Base-by-base conservation (phyloP, 176 grass and related monocot species). In the Oryza brachyantha region DNA sequence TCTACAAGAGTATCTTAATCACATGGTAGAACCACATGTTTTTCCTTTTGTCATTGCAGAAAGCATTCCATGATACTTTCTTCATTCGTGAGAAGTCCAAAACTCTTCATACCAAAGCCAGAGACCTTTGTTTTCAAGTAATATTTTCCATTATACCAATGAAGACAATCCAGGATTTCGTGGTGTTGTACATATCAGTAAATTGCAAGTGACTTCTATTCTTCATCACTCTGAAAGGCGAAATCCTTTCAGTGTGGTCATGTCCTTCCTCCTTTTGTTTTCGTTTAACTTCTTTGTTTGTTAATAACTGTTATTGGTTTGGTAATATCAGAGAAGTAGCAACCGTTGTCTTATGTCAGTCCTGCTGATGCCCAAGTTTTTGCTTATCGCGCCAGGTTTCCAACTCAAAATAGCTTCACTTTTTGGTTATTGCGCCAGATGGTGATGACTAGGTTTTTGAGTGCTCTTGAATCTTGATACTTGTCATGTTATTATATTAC, bases 391-490 rank as follows among this genome's bases (percentile, higher is more conserved):
- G 21, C 67, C 37, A 78, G 74, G 26, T 58, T 43, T 64, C 72
- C 73, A 22, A 36, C 73, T 77, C 57, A 45, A 77, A 77, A 66
- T 67, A 26, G n/a, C 0, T 3, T 17, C 17, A 46, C 36, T 22
- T 48, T 68, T 34, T 61, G 62, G 38, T 50, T 68, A 75, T 37
- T 36, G 27, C 38, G 41, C 46, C 60, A 78, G 79, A 29, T 82
- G 58, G 73, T 3, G 37, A 61, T 39, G 39, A 83, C 50, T 52
- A 67, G 37, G 67, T 59, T 72, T 67, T 28, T 26, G 5, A 50
- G 25, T 79, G 80, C 61, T 79, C 16, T 21, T 16, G 57, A 83
- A 50, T 79, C 16, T 21, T 16, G 57, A 83, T 63, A 60, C 32
- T 42, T 74, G 13, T 40, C 34, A 26, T 74, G 34, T 17, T 68